phyloP scores from a whole-genome alignment of 768 basidiomycete species.

The Omphalotus guepiniiformis region DNA sequence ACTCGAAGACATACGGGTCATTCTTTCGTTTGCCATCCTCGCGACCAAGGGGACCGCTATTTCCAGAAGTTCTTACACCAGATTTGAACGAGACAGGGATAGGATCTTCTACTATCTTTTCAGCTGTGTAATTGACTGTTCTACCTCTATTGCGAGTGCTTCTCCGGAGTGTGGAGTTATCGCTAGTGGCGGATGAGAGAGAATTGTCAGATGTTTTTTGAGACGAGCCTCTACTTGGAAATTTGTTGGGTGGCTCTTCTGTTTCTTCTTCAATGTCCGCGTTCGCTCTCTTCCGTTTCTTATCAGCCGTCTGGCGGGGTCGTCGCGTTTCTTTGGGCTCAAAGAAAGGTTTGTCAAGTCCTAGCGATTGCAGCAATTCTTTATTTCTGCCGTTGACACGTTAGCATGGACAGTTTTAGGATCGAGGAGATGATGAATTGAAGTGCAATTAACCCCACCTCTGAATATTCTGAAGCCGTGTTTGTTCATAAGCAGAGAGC shows the following conservation, averaged over 20 bases:
- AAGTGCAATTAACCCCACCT: background rate
- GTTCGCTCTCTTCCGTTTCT: constrained; percentile 38
- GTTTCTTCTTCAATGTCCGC: constrained; percentile 19
- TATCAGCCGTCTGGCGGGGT: constrained; percentile 23
- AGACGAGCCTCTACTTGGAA: too few relatives aligned
- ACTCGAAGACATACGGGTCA: constrained; percentile 46
- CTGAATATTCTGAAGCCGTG: constrained; percentile 31
- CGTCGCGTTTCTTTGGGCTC: constrained; percentile 43
- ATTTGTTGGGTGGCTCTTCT: constrained; percentile 24
- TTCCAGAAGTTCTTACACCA: constrained; percentile 31
- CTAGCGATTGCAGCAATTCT: constrained; percentile 36
- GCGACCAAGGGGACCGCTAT: constrained; percentile 33
- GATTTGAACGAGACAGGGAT: constrained; percentile 35
- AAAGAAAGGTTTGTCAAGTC: constrained; percentile 41
- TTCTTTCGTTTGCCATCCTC: constrained; percentile 31
- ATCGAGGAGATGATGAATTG: too few relatives aligned
- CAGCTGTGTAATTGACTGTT: constrained; percentile 47
- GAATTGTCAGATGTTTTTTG: constrained; percentile 13
- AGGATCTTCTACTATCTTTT: constrained; percentile 30
- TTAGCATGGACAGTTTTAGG: background rate
- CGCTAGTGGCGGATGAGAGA: constrained; percentile 8
- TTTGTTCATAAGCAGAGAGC: constrained; percentile 26
- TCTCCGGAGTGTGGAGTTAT: constrained; percentile 39
- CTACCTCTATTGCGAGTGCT: constrained; percentile 66
- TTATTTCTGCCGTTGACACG: constrained; percentile 29